phyloP scores from a whole-genome alignment of 2,329 filamentous ascomycete genomes.

The Knufia fluminis region DNA sequence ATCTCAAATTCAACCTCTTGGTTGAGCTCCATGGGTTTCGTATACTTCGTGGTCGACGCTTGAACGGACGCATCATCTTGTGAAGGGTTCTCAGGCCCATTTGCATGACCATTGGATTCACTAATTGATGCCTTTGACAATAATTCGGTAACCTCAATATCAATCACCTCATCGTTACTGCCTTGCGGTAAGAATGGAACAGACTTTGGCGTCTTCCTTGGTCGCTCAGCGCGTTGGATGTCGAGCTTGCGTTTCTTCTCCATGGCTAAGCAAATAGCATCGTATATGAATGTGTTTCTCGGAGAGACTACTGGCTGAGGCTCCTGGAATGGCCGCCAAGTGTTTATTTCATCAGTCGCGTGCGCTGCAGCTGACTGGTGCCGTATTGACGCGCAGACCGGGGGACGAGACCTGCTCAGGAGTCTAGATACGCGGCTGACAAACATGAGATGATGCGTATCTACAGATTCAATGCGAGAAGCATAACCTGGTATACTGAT shows the following conservation, averaged over 20 bases:
- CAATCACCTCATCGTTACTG: slow-evolving; percentile 10
- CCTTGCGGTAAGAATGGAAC: slow-evolving; percentile 5
- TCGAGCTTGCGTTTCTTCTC: slow-evolving; percentile 8
- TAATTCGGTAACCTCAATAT: slow-evolving; percentile 10
- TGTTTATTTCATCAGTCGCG: neutral
- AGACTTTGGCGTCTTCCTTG: neutral
- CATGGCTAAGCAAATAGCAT: slow-evolving; percentile 7
- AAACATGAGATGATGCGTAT: slow-evolving; percentile 1
- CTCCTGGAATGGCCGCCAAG: neutral
- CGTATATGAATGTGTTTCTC: no score
- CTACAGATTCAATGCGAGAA: neutral
- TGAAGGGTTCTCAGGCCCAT: neutral
- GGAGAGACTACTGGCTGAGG: no score
- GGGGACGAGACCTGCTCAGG: neutral
- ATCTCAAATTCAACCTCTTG: slow-evolving; percentile 79
- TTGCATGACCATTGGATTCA: neutral
- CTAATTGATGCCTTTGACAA: neutral
- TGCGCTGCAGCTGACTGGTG: neutral
- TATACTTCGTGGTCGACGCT: neutral
- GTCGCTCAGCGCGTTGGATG: no score
- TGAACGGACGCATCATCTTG: neutral
- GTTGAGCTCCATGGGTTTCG: slow-evolving; percentile 33
- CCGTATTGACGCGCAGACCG: neutral
- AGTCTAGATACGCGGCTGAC: neutral
- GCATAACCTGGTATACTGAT: neutral